Evolutionary conservation across 2,329 filamentous ascomycete species (phyloP), one percentile per base, ranked within the genome.

Genomic region (Acrodontium crateriforme): DNA sequence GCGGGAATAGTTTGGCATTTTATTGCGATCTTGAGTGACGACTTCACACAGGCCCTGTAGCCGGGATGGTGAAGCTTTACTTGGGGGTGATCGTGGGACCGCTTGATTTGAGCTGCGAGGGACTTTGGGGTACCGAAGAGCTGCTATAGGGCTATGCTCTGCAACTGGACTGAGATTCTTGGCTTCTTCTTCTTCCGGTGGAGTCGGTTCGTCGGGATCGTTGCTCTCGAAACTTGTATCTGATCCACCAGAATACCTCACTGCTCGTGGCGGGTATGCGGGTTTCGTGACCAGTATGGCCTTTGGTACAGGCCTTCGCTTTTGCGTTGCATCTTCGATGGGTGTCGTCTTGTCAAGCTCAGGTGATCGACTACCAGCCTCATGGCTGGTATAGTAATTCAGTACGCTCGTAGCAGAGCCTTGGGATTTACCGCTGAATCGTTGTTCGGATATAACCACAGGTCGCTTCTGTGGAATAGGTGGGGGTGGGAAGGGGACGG

Each of bases 181-280:
- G 8, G 13, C 8, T 5, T 56, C 53, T 10, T 55, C 53, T 30
- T 62, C 58, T 16, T 60, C 58, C 2, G 60, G 50, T 5, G 52
- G 61, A 2, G 60, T 63, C 2, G 58, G 51, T 31, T 63, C 60
- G 30, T 62, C 53, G 3, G 50, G 45, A 34, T 58, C 57, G 3
- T 46, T 52, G 16, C 57, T 59, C 37, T 65, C 61, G 34, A 65
- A 63, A 3, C 57, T 59, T 2, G 61, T 64, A 11, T 58, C 53
- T 6, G 47, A 52, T 9, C 31, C 38, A 14, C 54, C 50, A 7
- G 50, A 50, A 4, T 26, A 31, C 6, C 44, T 35, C 9, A 40
- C 31, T 10, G 39, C 39, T 27, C 39, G 32, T 6, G 44, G 39
- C 12, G 39, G 43, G 34, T 35, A 38, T n/a, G 39, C 25, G 10